Evolutionary conservation across 1,284 basidiomycete species (phyloP).

Genomic region (Ganoderma lingzhi): DNA sequence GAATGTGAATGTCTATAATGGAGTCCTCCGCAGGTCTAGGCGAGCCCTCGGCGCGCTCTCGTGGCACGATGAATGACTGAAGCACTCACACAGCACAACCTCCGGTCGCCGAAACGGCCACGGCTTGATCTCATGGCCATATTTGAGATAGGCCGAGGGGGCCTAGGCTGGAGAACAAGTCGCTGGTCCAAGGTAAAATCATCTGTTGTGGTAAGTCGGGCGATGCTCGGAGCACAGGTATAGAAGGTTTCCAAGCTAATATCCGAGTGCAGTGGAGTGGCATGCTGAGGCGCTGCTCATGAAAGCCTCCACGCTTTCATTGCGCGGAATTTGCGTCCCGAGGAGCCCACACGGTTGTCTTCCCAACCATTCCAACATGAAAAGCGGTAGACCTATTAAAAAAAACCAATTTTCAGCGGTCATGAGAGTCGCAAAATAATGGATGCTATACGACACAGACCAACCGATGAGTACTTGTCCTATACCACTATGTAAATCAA

Average conservation of each 20-base stretch:
- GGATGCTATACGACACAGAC: neutral
- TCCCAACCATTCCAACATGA: neutral
- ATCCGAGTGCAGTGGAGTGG: neutral
- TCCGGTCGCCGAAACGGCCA: neutral
- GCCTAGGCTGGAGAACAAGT: neutral
- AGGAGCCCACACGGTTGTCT: neutral
- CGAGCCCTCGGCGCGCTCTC: neutral
- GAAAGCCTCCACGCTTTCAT: neutral
- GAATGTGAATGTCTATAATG: neutral
- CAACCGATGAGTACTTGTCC: neutral
- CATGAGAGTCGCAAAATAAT: neutral
- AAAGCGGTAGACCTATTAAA: neutral
- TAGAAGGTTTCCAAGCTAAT: neutral
- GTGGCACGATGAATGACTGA: neutral
- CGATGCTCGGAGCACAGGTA: neutral
- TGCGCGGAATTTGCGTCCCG: neutral
- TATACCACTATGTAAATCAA: neutral
- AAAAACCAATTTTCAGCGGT: neutral
- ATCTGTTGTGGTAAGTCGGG: neutral
- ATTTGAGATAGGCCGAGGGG: neutral
- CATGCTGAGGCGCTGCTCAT: constrained; percentile 2
- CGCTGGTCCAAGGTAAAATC: neutral
- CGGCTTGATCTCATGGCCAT: neutral
- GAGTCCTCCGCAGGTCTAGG: neutral
- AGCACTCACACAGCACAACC: neutral